Evolutionary conservation across 441 rosid genomes (phyloP), one percentile per base, ranked within the genome.

Genomic region (Pelargonium fulgidum): DNA sequence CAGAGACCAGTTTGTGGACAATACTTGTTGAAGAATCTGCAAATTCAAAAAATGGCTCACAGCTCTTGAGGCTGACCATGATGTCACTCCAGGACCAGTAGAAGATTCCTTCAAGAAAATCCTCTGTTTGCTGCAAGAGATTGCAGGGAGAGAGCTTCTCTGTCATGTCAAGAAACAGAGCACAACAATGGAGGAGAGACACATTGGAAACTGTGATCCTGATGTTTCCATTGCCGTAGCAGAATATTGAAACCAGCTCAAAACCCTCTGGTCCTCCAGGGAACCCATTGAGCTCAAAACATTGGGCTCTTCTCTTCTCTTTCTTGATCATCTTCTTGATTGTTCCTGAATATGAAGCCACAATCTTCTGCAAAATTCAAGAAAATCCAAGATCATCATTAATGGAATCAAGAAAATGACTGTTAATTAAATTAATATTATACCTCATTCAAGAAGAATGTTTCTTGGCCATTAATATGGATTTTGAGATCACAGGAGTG

Each of bases 201-300:
- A 85, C 90, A 65, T 87, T 84, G 4, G 83, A 79, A 69, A 79
- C 71, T 44, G 87, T 73, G 76, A 90, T 81, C 7, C 72, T 72
- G 72, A 83, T 75, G 65, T 79, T 75, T 17, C 90, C 93, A 52
- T 83, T 66, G 72, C 73, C 75, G 76, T 90, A 85, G 62, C 93
- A 87, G 81, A 86, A 90, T 67, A 89, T 82, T 19, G 82, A 81
- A 69, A 83, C 85, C 68, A 81, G 64, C 62, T 90, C 92, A 68
- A 90, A 88, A 66, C 90, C 96, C 6, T 78, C 64, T 58, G 89
- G 69, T 16, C 91, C 89, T 17, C 92, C 92, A 0, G 96, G 96
- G 74, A 88, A 87, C 29, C 81, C 78, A 36, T 74, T 52, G 47
- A 90, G 58, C 14, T 85, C 83, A n/a, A 83, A 68, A 8, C 64